Conservation (phyloP, 169 alveolate species). For the Eimeria sp. region DNA sequence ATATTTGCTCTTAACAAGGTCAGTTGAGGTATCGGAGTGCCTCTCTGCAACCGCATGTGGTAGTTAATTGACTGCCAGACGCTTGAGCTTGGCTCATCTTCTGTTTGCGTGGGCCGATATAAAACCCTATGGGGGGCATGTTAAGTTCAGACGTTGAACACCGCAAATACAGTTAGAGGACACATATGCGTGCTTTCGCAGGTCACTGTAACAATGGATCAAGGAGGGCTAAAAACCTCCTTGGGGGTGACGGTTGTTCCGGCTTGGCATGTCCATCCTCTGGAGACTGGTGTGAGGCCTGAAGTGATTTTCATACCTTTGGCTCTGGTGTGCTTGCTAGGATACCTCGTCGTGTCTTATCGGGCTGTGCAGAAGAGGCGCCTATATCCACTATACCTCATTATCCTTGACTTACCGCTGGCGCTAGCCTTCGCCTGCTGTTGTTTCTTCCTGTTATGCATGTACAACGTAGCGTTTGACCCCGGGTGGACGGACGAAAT, state of each 20-base stretch:
- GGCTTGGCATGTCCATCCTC: slow-evolving; percentile 54
- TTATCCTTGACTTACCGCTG: slow-evolving; percentile 50
- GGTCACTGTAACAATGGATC: slow-evolving; percentile 5
- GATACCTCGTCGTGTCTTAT: slow-evolving; percentile 41
- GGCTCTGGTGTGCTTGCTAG: slow-evolving; percentile 34
- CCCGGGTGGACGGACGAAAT: slow-evolving; percentile 59
- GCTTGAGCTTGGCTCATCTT: neutral
- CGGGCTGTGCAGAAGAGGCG: slow-evolving; percentile 44
- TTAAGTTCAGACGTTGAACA: neutral
- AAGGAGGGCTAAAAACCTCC: slow-evolving; percentile 44
- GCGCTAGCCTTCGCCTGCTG: slow-evolving; percentile 58
- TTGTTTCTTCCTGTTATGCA: slow-evolving; percentile 57
- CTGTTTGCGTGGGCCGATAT: neutral
- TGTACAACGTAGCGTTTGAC: slow-evolving; percentile 76
- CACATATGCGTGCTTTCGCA: neutral
- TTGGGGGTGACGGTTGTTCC: slow-evolving; percentile 64
- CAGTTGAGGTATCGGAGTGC: neutral
- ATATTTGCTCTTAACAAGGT: slow-evolving; percentile 75
- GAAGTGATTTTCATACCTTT: slow-evolving; percentile 50
- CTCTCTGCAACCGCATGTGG: neutral
- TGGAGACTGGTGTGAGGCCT: slow-evolving; percentile 68
- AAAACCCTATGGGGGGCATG: neutral
- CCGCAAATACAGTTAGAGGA: neutral
- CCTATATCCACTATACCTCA: slow-evolving; percentile 19
- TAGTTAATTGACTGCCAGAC: neutral